Evolutionary conservation across 2,329 filamentous ascomycete genomes (phyloP), one percentile per base, ranked within the genome.

Genomic region (Pseudogymnoascus sp.): DNA sequence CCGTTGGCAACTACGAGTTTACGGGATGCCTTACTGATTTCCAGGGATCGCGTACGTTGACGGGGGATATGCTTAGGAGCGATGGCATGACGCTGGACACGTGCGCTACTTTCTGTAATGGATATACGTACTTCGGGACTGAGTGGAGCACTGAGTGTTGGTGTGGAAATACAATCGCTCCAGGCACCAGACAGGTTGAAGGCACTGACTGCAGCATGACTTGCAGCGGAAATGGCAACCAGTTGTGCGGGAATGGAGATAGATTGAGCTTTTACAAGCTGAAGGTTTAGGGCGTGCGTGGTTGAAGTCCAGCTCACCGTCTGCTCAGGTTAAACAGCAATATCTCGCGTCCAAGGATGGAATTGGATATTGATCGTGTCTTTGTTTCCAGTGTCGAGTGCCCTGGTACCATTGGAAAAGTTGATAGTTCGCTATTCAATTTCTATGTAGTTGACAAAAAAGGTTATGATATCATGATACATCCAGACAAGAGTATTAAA

Each of bases 141-240:
- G 77, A 79, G 64, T 78, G 75, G 66, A 69, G 71, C 36, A 69
- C 69, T 54, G 72, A 76, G 66, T 73, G 73, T 47, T 74, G 68
- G 66, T 74, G 73, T 65, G 73, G 73, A 18, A 71, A 71, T 63
- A 69, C 65, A 18, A 67, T 72, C 11, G 62, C 62, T 51, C 29
- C 65, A 18, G 69, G 69, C 8, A 68, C 70, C n/a, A 59, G 68
- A 8, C 16, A 59, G 21, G 65, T 67, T 12, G 34, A 66, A 23
- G 31, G 29, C 29, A 29, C 60, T 8, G 64, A 72, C 14, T 72
- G 71, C 31, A 71, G 51, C 14, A 68, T 71, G 34, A 62, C 64
- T 6, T 73, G 71, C 61, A 61, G 64, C n/a, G 74, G 73, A 1
- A 71, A 76, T 62, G 23, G 62, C 3, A 65, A 67, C 5, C 69